These are phyloP conservation scores for Orbilia brochopaga DNA, from an alignment of 2,329 filamentous ascomycete genomes.

Conservation along the genomic window DNA sequence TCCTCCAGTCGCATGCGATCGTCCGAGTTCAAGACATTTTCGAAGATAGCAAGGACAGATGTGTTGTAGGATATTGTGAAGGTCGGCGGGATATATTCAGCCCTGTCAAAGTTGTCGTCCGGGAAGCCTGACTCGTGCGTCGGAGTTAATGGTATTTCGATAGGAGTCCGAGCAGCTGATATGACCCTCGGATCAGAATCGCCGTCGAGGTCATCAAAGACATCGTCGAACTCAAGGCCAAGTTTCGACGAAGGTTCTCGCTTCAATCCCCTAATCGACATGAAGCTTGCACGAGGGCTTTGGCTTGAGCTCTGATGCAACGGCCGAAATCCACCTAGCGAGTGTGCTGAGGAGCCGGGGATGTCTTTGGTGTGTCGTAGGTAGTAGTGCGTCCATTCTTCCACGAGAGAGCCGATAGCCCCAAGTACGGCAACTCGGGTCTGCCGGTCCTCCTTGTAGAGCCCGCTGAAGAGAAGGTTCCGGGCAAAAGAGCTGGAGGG, in stretches of 20 bases:
- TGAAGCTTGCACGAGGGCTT: conserved; percentile 43
- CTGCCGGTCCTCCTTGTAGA: conserved; percentile 43
- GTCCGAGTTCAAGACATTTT: conserved; percentile 29
- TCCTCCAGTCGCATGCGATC: conserved; percentile 43
- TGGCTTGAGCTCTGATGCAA: conserved; percentile 32
- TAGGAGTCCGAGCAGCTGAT: conserved; percentile 36
- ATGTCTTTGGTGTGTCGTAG: conserved; percentile 45
- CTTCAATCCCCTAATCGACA: conserved; percentile 21
- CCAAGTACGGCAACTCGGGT: conserved; percentile 33
- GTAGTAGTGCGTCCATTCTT: conserved; percentile 49
- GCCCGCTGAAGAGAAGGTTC: conserved; percentile 33
- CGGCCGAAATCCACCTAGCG: conserved; percentile 40
- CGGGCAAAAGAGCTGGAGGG: conserved; percentile 41
- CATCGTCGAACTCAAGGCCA: conserved; percentile 47
- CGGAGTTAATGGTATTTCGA: conserved; percentile 37
- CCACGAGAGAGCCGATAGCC: conserved; percentile 40
- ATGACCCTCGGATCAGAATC: conserved; percentile 42
- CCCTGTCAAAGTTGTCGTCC: conserved; percentile 24
- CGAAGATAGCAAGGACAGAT: conserved; percentile 30
- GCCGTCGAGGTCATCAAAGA: conserved; percentile 45
- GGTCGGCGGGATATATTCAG: conserved; percentile 44
- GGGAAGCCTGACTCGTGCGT: conserved; percentile 41
- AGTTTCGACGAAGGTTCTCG: conserved; percentile 43
- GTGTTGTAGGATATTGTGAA: conserved; percentile 48
- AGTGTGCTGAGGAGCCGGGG: conserved; percentile 10